Conservation (phyloP, 257 asterid species). For the Solanum piurae region DNA sequence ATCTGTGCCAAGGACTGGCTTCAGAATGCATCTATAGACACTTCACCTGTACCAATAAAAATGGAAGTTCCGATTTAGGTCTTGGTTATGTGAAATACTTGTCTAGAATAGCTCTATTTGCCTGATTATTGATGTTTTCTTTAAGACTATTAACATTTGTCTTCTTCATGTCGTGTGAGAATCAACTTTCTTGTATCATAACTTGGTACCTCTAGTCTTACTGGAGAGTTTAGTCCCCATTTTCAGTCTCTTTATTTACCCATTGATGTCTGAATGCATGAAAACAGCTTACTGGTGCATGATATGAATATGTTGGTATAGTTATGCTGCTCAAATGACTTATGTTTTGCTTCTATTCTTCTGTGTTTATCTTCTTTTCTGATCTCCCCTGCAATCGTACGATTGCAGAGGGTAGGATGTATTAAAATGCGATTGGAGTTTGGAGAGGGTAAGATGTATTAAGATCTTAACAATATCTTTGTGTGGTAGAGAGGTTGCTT, state of each 20-base stretch:
- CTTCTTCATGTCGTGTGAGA: neutral
- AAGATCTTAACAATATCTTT: neutral
- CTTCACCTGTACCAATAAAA: constrained; percentile 31
- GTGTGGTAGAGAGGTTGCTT: neutral
- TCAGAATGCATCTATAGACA: constrained; percentile 31
- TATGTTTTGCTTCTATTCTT: neutral
- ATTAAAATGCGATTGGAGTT: neutral
- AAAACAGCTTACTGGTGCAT: neutral
- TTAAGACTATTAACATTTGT: neutral
- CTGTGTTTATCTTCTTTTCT: neutral
- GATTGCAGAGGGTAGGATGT: neutral
- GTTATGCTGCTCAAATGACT: neutral
- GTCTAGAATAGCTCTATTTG: neutral
- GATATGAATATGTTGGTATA: neutral
- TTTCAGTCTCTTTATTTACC: neutral
- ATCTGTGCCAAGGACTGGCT: constrained; percentile 91
- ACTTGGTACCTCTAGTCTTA: neutral
- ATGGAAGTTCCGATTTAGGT: constrained; percentile 65
- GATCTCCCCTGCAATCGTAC: neutral
- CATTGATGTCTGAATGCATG: neutral
- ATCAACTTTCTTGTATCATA: neutral
- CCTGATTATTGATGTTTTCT: neutral
- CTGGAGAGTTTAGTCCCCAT: neutral
- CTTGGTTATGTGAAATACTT: neutral
- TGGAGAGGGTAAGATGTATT: neutral